Percentiles rank a stretch among this genome's conserved stretches.
These are phyloP conservation scores for Priceomyces haplophilus DNA, from an alignment of 805 yeast genomes.

Conservation along the genomic window DNA sequence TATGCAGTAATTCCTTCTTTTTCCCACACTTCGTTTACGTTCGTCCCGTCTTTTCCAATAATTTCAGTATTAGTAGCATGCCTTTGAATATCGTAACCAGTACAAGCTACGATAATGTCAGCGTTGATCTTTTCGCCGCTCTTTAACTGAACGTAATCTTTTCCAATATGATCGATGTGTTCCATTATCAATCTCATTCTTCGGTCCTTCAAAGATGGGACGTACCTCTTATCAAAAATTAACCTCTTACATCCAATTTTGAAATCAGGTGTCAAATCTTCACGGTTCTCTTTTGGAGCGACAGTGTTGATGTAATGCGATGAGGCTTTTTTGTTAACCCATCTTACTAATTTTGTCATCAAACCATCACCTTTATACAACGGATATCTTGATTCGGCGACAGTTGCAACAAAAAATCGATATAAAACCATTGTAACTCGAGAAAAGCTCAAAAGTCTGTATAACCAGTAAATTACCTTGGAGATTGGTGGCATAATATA, in stretches of 20 bases:
- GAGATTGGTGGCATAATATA: slow-evolving; percentile 41
- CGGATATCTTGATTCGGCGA: slow-evolving; percentile 37
- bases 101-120: slow-evolving; percentile 41
- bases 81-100: slow-evolving; percentile 32
- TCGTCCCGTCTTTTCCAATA: slow-evolving; percentile 25
- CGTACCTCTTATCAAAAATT: slow-evolving; percentile 36
- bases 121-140: slow-evolving; percentile 28
- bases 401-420: slow-evolving; percentile 24
- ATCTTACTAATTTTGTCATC: slow-evolving; percentile 25
- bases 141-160: slow-evolving; percentile 26
- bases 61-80: slow-evolving; percentile 17
- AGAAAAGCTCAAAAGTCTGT: slow-evolving; percentile 22
- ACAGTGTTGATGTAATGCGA: slow-evolving; percentile 23
- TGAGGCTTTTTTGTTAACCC: slow-evolving; percentile 18
- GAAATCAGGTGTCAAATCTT: slow-evolving; percentile 32
- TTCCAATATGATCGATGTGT: slow-evolving; percentile 24
- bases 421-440: slow-evolving; percentile 27
- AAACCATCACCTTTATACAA: slow-evolving; percentile 30
- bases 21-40: slow-evolving; percentile 24
- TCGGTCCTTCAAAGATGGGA: slow-evolving; percentile 31
- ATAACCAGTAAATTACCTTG: slow-evolving; percentile 14
- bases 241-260: slow-evolving; percentile 43
- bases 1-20: slow-evolving; percentile 34
- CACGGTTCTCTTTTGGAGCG: slow-evolving; percentile 33
- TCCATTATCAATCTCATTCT: slow-evolving; percentile 23